phyloP scores from a whole-genome alignment of 768 basidiomycete species.

The Ramaria sp. region DNA sequence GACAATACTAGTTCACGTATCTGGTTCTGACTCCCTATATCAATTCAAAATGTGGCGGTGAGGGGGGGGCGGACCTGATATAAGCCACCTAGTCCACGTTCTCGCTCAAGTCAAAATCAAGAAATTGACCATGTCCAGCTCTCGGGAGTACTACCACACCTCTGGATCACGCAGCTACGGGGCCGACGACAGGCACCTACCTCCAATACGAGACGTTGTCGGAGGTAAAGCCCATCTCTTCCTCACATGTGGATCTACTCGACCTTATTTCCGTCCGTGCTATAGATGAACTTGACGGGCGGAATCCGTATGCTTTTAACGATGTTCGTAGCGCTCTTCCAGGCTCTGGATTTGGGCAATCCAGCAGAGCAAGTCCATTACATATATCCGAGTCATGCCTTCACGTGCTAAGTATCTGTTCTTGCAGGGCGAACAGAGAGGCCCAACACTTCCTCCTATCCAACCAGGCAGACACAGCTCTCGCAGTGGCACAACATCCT shows the following conservation, averaged over 20 bases:
- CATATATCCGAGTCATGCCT: no score
- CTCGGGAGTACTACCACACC: neutral
- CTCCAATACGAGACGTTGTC: neutral
- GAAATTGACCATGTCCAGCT: neutral
- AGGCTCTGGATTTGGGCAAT: neutral
- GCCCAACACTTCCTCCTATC: neutral
- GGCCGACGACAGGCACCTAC: neutral
- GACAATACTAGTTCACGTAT: no score
- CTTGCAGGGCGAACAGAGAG: neutral
- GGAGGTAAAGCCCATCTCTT: neutral
- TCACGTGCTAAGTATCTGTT: neutral
- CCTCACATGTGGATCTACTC: neutral
- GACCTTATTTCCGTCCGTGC: neutral
- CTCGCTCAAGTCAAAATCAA: no score
- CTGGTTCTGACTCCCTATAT: no score
- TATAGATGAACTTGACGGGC: neutral
- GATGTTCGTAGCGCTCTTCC: neutral
- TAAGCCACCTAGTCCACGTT: no score
- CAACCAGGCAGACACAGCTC: neutral
- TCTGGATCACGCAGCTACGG: neutral
- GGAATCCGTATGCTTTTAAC: neutral
- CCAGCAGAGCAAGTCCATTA: neutral
- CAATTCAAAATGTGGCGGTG: no score
- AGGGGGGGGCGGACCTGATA: no score
- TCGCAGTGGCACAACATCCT: neutral